Conservation (phyloP, 1,284 basidiomycete genomes). For the Flammula alnicola region DNA sequence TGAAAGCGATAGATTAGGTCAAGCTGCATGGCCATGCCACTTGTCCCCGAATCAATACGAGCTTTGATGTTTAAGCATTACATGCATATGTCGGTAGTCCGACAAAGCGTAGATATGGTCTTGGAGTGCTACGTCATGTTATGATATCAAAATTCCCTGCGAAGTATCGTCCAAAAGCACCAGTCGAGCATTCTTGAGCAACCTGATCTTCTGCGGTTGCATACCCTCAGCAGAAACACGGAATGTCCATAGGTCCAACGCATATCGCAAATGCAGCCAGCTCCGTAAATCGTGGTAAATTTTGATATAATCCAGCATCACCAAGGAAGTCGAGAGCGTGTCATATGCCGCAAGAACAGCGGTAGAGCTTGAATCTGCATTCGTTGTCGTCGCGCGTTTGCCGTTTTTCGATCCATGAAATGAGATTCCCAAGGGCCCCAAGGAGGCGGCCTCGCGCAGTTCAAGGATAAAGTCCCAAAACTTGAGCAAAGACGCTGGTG, state of each 20-base stretch:
- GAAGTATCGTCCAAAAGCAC: slow-evolving; percentile 50
- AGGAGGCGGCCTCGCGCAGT: slow-evolving; percentile 40
- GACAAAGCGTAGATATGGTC: no score
- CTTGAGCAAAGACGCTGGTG: slow-evolving; percentile 42
- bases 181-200: slow-evolving; percentile 46
- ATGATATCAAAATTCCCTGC: slow-evolving; percentile 46
- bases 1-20: no score
- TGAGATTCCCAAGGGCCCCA: slow-evolving; percentile 58
- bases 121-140: no score
- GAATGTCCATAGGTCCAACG: slow-evolving; percentile 58
- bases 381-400: neutral
- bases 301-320: slow-evolving; percentile 58
- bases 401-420: slow-evolving; percentile 44
- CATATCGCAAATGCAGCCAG: slow-evolving; percentile 52
- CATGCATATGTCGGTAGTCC: no score
- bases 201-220: slow-evolving; percentile 30
- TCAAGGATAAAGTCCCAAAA: slow-evolving; percentile 60
- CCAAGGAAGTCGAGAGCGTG: slow-evolving; percentile 26
- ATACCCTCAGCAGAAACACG: slow-evolving; percentile 13
- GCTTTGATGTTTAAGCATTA: no score
- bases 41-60: no score
- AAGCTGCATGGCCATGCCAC: no score
- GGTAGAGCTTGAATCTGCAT: slow-evolving; percentile 11
- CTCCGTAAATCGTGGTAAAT: slow-evolving; percentile 60
- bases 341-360: slow-evolving; percentile 1